Evolutionary conservation across 2,329 filamentous ascomycete genomes (phyloP).

Genomic region (Botryotinia narcissicola): DNA sequence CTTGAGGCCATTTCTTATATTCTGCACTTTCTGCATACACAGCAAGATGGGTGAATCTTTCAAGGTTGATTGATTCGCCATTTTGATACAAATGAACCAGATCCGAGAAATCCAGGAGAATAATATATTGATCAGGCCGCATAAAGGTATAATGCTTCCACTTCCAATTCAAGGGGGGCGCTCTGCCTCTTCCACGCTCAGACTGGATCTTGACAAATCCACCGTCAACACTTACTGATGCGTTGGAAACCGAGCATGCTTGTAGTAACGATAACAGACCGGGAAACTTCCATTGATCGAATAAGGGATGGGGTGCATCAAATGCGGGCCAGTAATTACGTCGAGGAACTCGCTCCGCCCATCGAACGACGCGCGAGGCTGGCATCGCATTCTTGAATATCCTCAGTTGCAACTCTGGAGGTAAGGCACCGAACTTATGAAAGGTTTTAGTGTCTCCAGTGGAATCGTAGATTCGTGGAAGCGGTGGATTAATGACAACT

Average conservation of each 20-base stretch:
- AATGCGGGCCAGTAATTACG: too few species aligned
- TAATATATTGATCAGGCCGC: not conserved
- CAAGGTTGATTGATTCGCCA: not conserved
- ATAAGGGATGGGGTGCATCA: not conserved
- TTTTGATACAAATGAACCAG: fast-evolving
- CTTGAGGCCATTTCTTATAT: not conserved
- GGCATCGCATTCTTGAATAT: not conserved
- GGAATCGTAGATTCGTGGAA: not conserved
- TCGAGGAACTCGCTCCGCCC: not conserved
- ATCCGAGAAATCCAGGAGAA: fast-evolving
- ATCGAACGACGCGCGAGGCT: not conserved
- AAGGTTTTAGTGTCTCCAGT: not conserved
- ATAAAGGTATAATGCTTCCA: not conserved
- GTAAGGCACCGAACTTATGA: not conserved
- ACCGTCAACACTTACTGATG: not conserved
- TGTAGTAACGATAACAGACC: not conserved
- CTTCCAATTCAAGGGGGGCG: not conserved
- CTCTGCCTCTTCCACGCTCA: not conserved
- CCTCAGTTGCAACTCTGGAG: not conserved
- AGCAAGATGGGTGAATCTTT: not conserved
- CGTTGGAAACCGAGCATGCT: not conserved
- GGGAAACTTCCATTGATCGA: not conserved
- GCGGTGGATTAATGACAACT: not conserved
- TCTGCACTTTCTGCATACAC: not conserved
- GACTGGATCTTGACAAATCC: not conserved